Conservation (phyloP, 495 filamentous ascomycete species). For the Penicillium maclennaniae region DNA sequence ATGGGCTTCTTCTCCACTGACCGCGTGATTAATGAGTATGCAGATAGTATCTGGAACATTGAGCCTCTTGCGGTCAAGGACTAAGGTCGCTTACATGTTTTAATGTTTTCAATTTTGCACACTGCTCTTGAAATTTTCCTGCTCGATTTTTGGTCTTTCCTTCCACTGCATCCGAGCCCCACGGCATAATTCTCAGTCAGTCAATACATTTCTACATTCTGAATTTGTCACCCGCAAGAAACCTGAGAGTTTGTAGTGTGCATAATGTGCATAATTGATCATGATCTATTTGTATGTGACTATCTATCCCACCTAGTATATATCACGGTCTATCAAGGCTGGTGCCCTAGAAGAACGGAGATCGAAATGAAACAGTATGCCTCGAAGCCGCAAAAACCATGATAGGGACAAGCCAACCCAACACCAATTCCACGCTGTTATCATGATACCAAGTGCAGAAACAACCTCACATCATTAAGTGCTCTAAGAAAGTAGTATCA, state of each 20-base stretch:
- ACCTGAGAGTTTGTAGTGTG: too few relatives aligned
- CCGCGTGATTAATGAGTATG: constrained; percentile 97
- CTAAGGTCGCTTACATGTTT: constrained; percentile 1
- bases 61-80: constrained; percentile 60
- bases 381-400: background rate
- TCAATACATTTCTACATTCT: background rate
- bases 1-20: constrained; percentile 99
- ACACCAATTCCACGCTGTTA: constrained; percentile 5
- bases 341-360: background rate
- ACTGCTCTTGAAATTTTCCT: background rate
- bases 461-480: constrained; percentile 3
- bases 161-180: background rate
- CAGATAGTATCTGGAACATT: constrained; percentile 93
- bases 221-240: background rate
- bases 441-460: background rate
- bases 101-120: background rate
- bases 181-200: background rate
- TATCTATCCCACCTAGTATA: background rate
- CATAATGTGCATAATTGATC: background rate
- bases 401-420: constrained; percentile 2
- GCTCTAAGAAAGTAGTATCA: background rate
- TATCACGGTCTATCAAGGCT: background rate
- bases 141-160: background rate
- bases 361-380: background rate
- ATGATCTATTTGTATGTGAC: background rate